Conservation (phyloP, 768 basidiomycete species). For the Pleurotus giganteus region DNA sequence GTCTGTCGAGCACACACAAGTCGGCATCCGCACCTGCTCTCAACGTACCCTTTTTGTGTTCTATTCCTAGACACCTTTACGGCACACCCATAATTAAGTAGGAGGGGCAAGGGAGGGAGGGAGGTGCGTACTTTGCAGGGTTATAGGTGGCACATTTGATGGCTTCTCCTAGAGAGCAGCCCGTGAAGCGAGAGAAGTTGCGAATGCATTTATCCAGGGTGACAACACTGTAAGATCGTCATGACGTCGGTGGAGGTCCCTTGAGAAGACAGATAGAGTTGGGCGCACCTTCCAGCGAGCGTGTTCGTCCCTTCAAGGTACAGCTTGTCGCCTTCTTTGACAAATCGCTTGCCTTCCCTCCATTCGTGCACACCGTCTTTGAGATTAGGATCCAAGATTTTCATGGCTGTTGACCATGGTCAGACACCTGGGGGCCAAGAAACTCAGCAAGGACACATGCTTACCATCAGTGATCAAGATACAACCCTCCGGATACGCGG, state of each 20-base stretch:
- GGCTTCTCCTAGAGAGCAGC: constrained; percentile 78
- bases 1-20: constrained; percentile 69
- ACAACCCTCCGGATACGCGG: constrained; percentile 80
- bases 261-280: background rate
- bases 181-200: constrained; percentile 83
- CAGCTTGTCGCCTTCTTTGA: constrained; percentile 79
- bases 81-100: background rate
- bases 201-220: constrained; percentile 83
- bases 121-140: constrained; percentile 63
- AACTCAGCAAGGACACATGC: constrained; percentile 13
- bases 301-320: constrained; percentile 85
- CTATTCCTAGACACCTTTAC: constrained; percentile 73
- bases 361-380: constrained; percentile 85
- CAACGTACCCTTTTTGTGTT: constrained; percentile 77
- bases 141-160: constrained; percentile 85
- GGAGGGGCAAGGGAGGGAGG: background rate
- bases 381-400: constrained; percentile 81
- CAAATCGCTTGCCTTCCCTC: constrained; percentile 78
- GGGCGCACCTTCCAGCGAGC: constrained; percentile 77
- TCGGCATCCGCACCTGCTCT: constrained; percentile 86
- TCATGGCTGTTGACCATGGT: constrained; percentile 67
- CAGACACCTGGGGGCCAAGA: background rate
- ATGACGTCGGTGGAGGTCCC: background rate
- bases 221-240: constrained; percentile 53
- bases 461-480: constrained; percentile 88